These are phyloP conservation scores for Zoysia japonica DNA, from an alignment of 176 grass and related monocot species.

Conservation along the genomic window DNA sequence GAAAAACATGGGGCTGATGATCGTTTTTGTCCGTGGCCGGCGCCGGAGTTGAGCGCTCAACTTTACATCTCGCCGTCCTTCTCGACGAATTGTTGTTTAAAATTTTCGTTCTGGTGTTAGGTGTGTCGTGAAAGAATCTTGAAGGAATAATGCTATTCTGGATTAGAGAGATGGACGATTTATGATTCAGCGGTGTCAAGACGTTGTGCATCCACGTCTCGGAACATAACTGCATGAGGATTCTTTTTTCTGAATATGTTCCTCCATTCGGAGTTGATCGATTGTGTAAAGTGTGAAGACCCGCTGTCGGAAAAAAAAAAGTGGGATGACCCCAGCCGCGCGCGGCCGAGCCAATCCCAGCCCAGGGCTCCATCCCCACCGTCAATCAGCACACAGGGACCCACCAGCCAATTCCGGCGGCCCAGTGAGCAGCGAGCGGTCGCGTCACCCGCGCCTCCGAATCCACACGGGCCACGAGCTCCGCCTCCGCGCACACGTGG, in stretches of 20 bases:
- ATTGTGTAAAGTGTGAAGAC: too few species aligned
- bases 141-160: not conserved
- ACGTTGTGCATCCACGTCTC: not conserved
- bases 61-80: not conserved
- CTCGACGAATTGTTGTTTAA: not conserved
- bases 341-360: too few species aligned
- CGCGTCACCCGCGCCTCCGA: slow-evolving; percentile 39
- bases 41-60: not conserved
- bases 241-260: not conserved
- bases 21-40: slow-evolving; percentile 28
- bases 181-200: not conserved
- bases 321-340: too few species aligned
- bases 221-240: not conserved
- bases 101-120: not conserved
- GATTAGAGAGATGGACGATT: too few species aligned
- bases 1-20: slow-evolving; percentile 16
- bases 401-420: too few species aligned
- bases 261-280: too few species aligned
- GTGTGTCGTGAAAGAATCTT: not conserved
- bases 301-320: too few species aligned
- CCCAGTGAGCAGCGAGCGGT: slow-evolving; percentile 22
- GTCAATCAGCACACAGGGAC: too few species aligned
- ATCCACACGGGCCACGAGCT: slow-evolving; percentile 31
- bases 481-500: slow-evolving; percentile 33
- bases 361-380: too few species aligned